phyloP scores from a whole-genome alignment of 768 basidiomycete species.

The Leucocoprinus leucothites region DNA sequence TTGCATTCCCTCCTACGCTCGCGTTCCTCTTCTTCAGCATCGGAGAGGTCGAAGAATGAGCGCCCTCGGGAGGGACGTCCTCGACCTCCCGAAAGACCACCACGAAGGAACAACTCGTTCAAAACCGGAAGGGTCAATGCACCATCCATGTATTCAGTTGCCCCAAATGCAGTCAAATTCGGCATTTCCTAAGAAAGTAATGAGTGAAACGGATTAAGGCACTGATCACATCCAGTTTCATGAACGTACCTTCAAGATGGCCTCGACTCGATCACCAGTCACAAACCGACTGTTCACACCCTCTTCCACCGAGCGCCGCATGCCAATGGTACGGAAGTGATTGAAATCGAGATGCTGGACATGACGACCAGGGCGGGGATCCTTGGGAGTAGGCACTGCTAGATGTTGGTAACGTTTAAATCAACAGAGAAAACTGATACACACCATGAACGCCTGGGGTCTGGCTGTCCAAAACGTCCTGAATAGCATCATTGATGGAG shows the following conservation, averaged over 20 bases:
- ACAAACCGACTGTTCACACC: constrained; percentile 89
- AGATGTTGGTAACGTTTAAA: constrained; percentile 8
- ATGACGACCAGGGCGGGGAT: constrained; percentile 74
- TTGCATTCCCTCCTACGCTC: constrained; percentile 71
- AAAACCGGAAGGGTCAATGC: constrained; percentile 83
- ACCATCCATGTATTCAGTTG: constrained; percentile 98
- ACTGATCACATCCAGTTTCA: constrained; percentile 7
- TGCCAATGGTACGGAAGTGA: constrained; percentile 95
- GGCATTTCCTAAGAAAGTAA: constrained; percentile 69
- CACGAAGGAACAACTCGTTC: constrained; percentile 88
- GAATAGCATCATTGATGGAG: constrained; percentile 76
- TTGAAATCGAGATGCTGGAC: constrained; percentile 91
- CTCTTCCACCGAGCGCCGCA: constrained; percentile 90
- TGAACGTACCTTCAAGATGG: constrained; percentile 65
- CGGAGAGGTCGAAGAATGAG: constrained; percentile 42
- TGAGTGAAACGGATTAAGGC: constrained; percentile 13
- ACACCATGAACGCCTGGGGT: constrained; percentile 73
- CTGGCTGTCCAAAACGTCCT: constrained; percentile 59
- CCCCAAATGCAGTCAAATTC: constrained; percentile 84
- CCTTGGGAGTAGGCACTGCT: constrained; percentile 64
- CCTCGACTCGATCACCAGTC: constrained; percentile 80
- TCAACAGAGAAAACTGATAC: constrained; percentile 18
- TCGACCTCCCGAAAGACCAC: constrained; percentile 64
- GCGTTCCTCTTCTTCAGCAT: constrained; percentile 73
- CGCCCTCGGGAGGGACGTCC: constrained; percentile 70